phyloP scores from a whole-genome alignment of 371 early-diverging fungal genomes.

The Mortierella sp. region DNA sequence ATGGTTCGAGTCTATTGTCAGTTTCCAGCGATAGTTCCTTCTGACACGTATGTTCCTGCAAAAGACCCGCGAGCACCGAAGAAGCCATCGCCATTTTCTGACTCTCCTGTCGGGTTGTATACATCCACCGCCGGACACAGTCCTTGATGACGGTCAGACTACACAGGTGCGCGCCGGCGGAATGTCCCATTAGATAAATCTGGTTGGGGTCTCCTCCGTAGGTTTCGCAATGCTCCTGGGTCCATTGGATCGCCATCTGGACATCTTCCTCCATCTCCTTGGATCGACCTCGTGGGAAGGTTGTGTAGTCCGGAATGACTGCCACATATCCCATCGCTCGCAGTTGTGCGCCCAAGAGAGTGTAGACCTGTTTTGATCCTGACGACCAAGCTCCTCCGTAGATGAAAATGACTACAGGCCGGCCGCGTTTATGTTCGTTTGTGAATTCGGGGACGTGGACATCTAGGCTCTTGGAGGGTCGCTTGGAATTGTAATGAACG shows the following conservation, averaged over 20 bases:
- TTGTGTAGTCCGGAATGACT: conserved; percentile 78
- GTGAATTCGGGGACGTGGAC: conserved; percentile 14
- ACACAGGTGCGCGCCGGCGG: conserved; percentile 25
- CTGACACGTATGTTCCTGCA: neutral
- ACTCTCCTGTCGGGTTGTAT: neutral
- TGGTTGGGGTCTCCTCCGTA: conserved; percentile 30
- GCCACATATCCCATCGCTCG: conserved; percentile 74
- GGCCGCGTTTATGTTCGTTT: conserved; percentile 31
- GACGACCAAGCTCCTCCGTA: conserved; percentile 81
- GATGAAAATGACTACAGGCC: conserved; percentile 77
- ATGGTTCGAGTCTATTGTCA: neutral
- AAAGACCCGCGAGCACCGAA: conserved; percentile 1
- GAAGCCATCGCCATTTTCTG: neutral
- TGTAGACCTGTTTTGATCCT: conserved; percentile 68
- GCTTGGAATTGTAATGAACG: conserved; percentile 15
- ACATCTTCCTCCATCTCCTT: conserved; percentile 75
- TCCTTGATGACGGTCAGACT: conserved; percentile 24
- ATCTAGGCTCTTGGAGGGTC: conserved; percentile 19
- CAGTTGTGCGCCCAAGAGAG: conserved; percentile 71
- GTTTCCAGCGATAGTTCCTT: neutral
- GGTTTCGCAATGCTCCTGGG: conserved; percentile 55
- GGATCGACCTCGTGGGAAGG: conserved; percentile 71
- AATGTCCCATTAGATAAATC: conserved; percentile 33
- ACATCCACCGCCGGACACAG: neutral
- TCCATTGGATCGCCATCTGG: conserved; percentile 70